Conservation (phyloP, 2,329 filamentous ascomycete genomes). For the Claviceps sp. region DNA sequence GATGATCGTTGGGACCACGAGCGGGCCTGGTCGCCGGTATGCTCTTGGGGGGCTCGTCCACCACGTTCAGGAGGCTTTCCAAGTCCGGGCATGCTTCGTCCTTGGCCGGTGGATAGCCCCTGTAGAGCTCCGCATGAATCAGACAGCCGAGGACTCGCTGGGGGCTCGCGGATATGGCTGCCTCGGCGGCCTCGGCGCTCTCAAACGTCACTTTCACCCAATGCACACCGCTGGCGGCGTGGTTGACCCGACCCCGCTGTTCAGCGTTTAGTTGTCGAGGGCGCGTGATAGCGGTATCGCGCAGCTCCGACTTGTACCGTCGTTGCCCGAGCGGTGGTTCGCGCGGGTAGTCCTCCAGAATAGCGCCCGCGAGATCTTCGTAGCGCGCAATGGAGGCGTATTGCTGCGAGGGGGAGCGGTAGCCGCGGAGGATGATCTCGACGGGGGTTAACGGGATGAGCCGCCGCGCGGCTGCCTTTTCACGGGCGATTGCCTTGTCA, state of each 20-base stretch:
- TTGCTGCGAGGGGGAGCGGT: conserved; percentile 48
- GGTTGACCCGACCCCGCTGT: conserved; percentile 67
- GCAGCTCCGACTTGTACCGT: conserved; percentile 60
- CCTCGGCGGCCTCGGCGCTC: conserved; percentile 55
- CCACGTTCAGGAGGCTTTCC: conserved; percentile 22
- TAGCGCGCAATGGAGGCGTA: conserved; percentile 85
- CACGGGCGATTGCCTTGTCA: conserved; percentile 25
- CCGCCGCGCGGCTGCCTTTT: conserved; percentile 13
- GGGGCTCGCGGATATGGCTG: conserved; percentile 55
- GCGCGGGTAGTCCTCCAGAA: conserved; percentile 88
- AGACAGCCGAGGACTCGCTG: conserved; percentile 58
- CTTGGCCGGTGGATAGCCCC: conserved; percentile 46
- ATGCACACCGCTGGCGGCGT: conserved; percentile 70
- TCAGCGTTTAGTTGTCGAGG: conserved; percentile 52
- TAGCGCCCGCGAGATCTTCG: conserved; percentile 70
- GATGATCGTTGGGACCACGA: conserved; percentile 7
- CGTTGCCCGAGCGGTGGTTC: conserved; percentile 59
- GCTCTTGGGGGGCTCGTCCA: conserved; percentile 21
- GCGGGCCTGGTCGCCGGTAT: conserved; percentile 19
- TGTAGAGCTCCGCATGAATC: conserved; percentile 58
- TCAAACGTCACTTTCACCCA: conserved; percentile 87
- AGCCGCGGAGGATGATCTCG: conserved; percentile 79
- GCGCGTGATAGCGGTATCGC: conserved; percentile 57
- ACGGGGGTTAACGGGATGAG: conserved; percentile 33
- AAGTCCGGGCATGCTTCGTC: conserved; percentile 50